Base-by-base conservation (phyloP, 192 early-diverging fungal genomes). In the Coemansia sp. region DNA sequence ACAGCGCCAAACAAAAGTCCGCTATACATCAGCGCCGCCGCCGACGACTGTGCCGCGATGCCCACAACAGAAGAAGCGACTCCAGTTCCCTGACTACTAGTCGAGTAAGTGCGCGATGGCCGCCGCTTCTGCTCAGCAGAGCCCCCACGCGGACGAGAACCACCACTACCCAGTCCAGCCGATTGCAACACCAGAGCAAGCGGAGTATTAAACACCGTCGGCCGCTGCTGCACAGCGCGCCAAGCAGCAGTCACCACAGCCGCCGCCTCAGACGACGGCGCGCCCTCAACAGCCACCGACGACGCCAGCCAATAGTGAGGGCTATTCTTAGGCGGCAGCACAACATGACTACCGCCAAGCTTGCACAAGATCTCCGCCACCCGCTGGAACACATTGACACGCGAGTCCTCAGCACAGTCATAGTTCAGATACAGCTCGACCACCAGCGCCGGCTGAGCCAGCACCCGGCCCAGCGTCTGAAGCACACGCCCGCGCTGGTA, bases 391-490 rank as follows among this genome's bases (percentile, higher is more conserved):
- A 95, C 90, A 65, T 95, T 98, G 75, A 94, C 89, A 38, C 89
- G 75, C 10, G 93, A 90, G 71, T 94, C 90, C 47, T 88, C 77
- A 63, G 93, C 89, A 74, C 96, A 98, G 81, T 98, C 96, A 66
- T 96, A 96, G 85, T 98, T 98, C 3, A 98, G 82, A 69, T 95
- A 98, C 31, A 98, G 88, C 72, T 98, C 96, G 4, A 98, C 94
- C 5, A 96, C 74, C 5, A 93, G 82, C 41, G 90, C 87, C 22
- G 93, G 92, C 49, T 94, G 91, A 27, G 81, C 73, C 57, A 94
- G 84, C 27, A 96, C 85, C 29, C 88, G 84, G 3, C 77, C 69
- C 33, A 98, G 81, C 8, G 89, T 74, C 72, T 90, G 90, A 33
- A 98, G 72, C 41, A 98, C 64, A 0, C 91, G 90, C 5, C 84